A percentile compares a stretch with the other conserved stretches of the same genome.
phyloP scores from a whole-genome alignment of 345 rosid genomes.

The Murraya paniculata region DNA sequence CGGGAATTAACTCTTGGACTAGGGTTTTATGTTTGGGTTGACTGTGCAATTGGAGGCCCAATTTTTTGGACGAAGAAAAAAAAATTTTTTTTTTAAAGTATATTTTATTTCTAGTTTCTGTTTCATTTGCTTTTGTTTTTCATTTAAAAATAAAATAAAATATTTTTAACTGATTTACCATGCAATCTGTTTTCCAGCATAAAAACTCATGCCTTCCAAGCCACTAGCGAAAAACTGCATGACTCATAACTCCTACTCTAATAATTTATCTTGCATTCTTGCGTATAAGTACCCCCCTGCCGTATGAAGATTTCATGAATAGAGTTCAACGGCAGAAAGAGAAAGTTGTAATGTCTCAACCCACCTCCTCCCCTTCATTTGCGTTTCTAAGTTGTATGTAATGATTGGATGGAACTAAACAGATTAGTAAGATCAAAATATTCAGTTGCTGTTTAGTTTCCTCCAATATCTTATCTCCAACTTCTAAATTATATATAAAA shows the following conservation, averaged over 20 bases:
- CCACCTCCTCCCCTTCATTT: too few species aligned
- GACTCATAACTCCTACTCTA: too few species aligned
- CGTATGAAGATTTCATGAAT: background rate
- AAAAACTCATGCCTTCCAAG: slow-evolving; percentile 4
- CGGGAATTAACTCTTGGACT: background rate
- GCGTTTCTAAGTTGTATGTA: slow-evolving; percentile 8
- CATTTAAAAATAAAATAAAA: background rate
- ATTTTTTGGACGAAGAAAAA: too few species aligned
- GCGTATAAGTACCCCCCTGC: background rate
- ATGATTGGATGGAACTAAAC: slow-evolving; percentile 3
- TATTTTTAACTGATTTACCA: background rate
- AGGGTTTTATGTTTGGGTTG: background rate
- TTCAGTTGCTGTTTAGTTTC: background rate
- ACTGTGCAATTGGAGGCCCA: background rate
- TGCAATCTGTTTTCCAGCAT: background rate
- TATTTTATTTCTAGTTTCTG: too few species aligned
- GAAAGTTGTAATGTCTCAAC: background rate
- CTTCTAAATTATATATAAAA: background rate
- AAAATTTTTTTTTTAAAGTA: too few species aligned
- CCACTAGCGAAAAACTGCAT: background rate
- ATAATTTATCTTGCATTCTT: background rate
- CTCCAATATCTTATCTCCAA: slow-evolving; percentile 4
- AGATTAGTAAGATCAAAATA: background rate
- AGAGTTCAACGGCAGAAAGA: background rate
- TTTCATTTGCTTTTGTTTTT: too few species aligned